Base-by-base conservation (phyloP, 2,329 filamentous ascomycete genomes). In the Aspergillus texensis region DNA sequence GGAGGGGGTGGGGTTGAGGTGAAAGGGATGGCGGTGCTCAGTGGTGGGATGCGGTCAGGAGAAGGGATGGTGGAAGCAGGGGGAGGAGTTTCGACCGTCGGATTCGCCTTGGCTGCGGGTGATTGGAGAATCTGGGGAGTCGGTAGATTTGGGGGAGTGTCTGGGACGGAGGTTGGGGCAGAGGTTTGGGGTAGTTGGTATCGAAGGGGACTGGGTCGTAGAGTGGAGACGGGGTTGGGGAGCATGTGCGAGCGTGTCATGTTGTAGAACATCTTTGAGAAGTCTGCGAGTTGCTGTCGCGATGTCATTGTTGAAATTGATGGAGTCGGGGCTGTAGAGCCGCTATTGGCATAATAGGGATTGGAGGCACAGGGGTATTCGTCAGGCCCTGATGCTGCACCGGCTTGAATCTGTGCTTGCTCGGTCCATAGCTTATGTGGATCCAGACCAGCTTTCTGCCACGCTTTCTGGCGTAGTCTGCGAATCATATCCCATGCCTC, bases 401-500 rank as follows among this genome's bases (percentile, higher is more conserved):
- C 79, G 1, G 77, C 75, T 52, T 77, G 73, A 9, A 79, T 72
- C 68, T 83, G 80, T 30, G 79, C 79, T 56, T 80, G 74, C 65
- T 82, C 80, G 1, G 81, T 82, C 81, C 81, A 83, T 14, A 82
- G 71, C 32, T 80, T 74, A 26, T 78, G 72, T 0, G 81, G 81
- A 68, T 83, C 77, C 4, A 83, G 76, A 2, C 81, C 80, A 12
- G 80, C 81, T 65, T 80, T 82, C 63, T 81, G 78, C 81, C 81
- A 83, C 53, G 80, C 80, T 54, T 82, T 80, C 48, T 80, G 78
- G 4, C 81, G 79, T 24, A 83, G 74, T 19, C 79, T 73, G 36
- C 79, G 78, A 61, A 83, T 78, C 81, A 82, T 82, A 55, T 80
- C 77, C 81, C 81, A 83, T 12, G 80, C 81, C 71, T 83, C 80